Evolutionary conservation across 257 asterid genomes (phyloP).

Genomic region (Nemophila menziesii): DNA sequence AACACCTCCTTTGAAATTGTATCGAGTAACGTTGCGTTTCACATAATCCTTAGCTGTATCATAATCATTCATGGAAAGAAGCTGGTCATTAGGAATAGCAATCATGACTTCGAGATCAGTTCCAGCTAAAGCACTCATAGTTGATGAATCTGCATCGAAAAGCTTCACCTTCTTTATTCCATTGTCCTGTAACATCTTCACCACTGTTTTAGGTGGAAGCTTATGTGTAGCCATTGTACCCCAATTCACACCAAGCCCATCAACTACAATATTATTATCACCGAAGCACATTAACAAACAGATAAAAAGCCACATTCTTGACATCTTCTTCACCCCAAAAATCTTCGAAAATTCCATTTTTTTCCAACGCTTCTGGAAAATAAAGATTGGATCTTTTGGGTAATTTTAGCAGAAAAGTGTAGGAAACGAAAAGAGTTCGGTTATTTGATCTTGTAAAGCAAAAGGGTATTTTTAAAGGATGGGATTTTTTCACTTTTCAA

Average conservation of each 20-base stretch:
- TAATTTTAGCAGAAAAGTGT: not conserved
- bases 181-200: slow-evolving; percentile 27
- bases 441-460: not conserved
- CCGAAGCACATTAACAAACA: slow-evolving; percentile 6
- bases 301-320: slow-evolving; percentile 2
- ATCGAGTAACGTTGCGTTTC: slow-evolving; percentile 14
- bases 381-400: not conserved
- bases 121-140: slow-evolving; percentile 29
- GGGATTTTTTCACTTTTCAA: not conserved
- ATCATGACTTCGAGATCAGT: slow-evolving; percentile 25
- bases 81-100: slow-evolving; percentile 26
- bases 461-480: not conserved
- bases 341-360: not conserved
- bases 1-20: slow-evolving; percentile 20
- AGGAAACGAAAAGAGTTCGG: not conserved
- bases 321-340: slow-evolving; percentile 9
- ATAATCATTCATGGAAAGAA: slow-evolving; percentile 19
- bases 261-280: slow-evolving; percentile 7
- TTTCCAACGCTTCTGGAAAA: not conserved
- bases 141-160: slow-evolving; percentile 24
- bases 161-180: slow-evolving; percentile 23
- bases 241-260: slow-evolving; percentile 36
- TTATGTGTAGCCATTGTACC: slow-evolving; percentile 30
- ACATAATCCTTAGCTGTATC: slow-evolving; percentile 22
- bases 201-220: slow-evolving; percentile 23